These are phyloP conservation scores for Pyrenula aspistea DNA, from an alignment of 495 filamentous ascomycete species.

Conservation along the genomic window DNA sequence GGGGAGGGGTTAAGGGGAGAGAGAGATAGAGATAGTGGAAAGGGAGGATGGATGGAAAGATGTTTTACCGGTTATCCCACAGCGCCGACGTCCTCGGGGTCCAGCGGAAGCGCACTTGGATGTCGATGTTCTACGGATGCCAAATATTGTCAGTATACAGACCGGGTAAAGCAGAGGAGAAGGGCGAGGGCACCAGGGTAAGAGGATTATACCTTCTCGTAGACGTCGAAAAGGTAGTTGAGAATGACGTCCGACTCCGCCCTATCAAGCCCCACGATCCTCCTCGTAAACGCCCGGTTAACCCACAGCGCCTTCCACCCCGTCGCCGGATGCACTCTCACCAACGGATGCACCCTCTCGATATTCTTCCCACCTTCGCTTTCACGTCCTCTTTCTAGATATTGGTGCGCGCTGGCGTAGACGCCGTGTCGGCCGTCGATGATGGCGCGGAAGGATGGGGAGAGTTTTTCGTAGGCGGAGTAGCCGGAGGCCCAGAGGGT, in stretches of 20 bases:
- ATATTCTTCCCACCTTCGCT: conserved; percentile 48
- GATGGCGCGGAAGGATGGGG: conserved; percentile 54
- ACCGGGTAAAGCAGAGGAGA: no score
- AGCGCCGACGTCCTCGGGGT: conserved; percentile 46
- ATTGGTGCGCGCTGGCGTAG: conserved; percentile 53
- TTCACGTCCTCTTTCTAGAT: conserved; percentile 52
- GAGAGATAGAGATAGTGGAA: not conserved
- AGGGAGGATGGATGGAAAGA: not conserved
- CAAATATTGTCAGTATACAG: no score
- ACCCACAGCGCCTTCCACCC: conserved; percentile 64
- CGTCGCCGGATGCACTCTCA: conserved; percentile 59
- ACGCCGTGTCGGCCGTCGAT: conserved; percentile 48
- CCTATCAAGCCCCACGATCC: conserved; percentile 53
- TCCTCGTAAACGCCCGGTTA: conserved; percentile 51
- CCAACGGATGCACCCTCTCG: conserved; percentile 54
- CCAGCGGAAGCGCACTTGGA: conserved; percentile 58
- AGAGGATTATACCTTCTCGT: conserved; percentile 40
- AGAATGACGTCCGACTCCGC: conserved; percentile 57
- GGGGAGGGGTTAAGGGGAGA: not conserved
- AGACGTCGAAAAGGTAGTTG: conserved; percentile 52
- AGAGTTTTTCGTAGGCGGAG: conserved; percentile 59
- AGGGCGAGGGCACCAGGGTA: no score
- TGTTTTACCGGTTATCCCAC: conserved; percentile 50
- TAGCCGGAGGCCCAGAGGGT: conserved; percentile 64
- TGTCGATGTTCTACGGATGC: conserved; percentile 45